Evolutionary conservation across 1,139 yeast species (phyloP).

Genomic region (Suhomyces anneliseae): DNA sequence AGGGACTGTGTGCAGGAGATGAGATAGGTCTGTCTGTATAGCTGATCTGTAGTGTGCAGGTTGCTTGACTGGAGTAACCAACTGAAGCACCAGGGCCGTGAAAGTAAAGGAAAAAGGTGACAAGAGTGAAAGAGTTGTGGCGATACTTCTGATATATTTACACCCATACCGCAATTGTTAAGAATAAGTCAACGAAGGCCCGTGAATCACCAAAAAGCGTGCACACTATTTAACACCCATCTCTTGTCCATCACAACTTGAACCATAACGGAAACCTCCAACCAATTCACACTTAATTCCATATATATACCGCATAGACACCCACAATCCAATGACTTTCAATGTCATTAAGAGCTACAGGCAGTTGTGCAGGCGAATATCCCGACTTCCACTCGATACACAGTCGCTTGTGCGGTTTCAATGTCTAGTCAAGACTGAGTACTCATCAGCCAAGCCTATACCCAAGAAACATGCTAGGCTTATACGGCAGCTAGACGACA

Average conservation of each 20-base stretch:
- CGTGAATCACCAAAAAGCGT: not conserved
- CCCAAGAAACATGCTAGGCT: not conserved
- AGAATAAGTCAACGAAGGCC: not conserved
- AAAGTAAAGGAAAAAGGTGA: no score
- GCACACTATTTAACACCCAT: not conserved
- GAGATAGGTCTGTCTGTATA: no score
- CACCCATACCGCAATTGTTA: no score
- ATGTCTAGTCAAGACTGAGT: not conserved
- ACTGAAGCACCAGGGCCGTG: no score
- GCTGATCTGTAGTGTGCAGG: no score
- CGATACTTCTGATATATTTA: no score
- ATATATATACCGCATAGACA: no score
- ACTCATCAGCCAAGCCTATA: not conserved
- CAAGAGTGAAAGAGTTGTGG: no score
- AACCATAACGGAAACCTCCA: not conserved
- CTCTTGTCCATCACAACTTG: not conserved
- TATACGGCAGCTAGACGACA: slow-evolving; percentile 23
- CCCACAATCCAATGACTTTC: not conserved
- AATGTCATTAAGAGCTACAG: slow-evolving; percentile 6
- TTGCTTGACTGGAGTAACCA: no score
- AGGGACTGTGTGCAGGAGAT: not conserved
- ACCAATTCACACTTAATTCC: not conserved
- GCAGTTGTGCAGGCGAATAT: slow-evolving; percentile 21
- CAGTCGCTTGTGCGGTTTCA: not conserved
- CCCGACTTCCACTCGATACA: slow-evolving; percentile 29